Percentiles rank a stretch among this genome's conserved stretches.
phyloP scores from a whole-genome alignment of 2,329 filamentous ascomycete genomes.

The Aurifilum marmelostoma region DNA sequence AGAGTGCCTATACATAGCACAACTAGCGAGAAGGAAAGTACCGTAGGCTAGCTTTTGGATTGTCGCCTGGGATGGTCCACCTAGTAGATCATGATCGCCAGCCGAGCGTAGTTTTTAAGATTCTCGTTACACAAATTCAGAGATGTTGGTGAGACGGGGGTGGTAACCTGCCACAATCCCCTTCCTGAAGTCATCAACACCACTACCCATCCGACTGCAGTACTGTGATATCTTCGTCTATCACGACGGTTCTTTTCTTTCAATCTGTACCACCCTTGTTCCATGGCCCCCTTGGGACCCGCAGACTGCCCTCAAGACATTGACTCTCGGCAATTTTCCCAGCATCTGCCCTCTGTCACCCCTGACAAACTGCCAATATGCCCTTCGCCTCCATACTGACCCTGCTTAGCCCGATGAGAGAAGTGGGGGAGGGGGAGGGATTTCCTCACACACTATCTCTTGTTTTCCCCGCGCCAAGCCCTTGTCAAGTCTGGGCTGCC shows the following conservation, averaged over 20 bases:
- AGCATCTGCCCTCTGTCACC: background rate
- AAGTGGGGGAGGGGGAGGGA: no score
- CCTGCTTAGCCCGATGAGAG: background rate
- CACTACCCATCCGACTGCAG: background rate
- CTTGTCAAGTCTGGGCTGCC: background rate
- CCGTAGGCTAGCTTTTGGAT: background rate
- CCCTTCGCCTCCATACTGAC: background rate
- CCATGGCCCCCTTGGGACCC: background rate
- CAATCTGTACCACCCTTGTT: background rate
- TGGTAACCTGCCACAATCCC: background rate
- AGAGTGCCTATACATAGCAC: no score
- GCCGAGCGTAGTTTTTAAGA: background rate
- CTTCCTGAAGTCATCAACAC: background rate
- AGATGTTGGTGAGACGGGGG: background rate
- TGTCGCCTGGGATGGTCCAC: background rate
- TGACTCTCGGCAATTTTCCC: background rate
- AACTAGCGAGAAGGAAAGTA: background rate
- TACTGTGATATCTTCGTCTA: background rate
- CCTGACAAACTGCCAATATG: background rate
- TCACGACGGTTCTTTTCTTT: background rate
- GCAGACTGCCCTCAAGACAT: background rate
- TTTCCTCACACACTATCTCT: background rate
- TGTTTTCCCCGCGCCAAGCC: background rate
- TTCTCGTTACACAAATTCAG: background rate
- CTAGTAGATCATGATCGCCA: constrained; percentile 1